Evolutionary conservation across 345 rosid genomes (phyloP).

Genomic region (Sisymbrium altissimum): DNA sequence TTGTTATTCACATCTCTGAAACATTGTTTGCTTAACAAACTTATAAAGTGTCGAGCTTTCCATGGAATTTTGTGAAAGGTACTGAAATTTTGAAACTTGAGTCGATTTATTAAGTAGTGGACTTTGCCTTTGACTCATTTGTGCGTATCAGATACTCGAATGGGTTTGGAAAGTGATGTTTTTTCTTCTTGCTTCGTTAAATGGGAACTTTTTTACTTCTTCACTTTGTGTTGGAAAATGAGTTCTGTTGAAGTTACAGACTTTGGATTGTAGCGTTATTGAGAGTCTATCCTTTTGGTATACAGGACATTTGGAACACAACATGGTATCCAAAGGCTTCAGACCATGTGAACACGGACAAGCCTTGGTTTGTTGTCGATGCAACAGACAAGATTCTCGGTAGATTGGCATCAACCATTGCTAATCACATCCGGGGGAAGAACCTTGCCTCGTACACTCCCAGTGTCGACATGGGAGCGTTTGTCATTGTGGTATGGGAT

Average conservation of each 20-base stretch:
- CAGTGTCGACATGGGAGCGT: constrained; percentile 98
- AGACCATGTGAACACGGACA: constrained; percentile 81
- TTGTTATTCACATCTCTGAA: not conserved
- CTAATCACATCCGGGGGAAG: constrained; percentile 89
- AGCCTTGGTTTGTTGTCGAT: constrained; percentile 87
- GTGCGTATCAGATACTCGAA: not conserved
- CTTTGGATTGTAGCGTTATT: not conserved
- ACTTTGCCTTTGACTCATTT: not conserved
- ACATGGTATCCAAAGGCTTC: constrained; percentile 96
- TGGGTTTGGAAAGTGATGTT: not conserved
- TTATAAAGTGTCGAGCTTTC: not conserved
- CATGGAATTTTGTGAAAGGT: not conserved
- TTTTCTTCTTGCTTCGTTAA: not conserved
- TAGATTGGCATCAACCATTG: constrained; percentile 85
- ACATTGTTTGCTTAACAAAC: not conserved
- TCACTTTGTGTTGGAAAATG: not conserved
- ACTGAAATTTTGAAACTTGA: not conserved
- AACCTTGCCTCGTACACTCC: constrained; percentile 87
- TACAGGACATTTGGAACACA: constrained; percentile 93
- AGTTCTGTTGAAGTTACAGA: not conserved
- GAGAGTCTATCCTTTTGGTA: not conserved
- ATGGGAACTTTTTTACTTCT: not conserved
- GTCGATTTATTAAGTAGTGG: not conserved
- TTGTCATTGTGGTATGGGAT: constrained; percentile 87
- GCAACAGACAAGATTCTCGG: constrained; percentile 91